phyloP scores from a whole-genome alignment of 257 asterid species.

The Ehretia macrophylla region DNA sequence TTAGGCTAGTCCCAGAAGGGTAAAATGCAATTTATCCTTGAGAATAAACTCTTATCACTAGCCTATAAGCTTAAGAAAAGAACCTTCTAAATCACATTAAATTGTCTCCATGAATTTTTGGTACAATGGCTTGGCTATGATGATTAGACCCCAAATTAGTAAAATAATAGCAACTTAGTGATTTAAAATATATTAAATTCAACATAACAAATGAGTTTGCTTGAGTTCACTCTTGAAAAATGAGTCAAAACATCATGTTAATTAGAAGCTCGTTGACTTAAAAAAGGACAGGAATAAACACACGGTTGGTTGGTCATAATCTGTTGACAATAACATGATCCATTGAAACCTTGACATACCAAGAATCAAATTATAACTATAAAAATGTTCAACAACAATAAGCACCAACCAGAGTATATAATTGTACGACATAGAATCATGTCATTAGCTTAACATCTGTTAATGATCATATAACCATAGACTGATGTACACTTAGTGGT shows the following conservation, averaged over 20 bases:
- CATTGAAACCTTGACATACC: not conserved
- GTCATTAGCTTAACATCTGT: not conserved
- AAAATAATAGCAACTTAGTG: not conserved
- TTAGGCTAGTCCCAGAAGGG: no score
- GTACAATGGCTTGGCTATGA: no score
- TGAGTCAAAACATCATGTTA: slow-evolving; percentile 48
- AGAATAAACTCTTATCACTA: no score
- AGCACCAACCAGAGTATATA: not conserved
- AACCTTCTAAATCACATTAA: no score
- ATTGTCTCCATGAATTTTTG: no score
- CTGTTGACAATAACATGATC: slow-evolving; percentile 44
- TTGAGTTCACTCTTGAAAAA: slow-evolving; percentile 12
- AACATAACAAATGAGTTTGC: slow-evolving; percentile 10
- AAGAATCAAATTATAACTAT: not conserved
- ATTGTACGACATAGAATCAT: not conserved
- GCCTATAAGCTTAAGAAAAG: no score
- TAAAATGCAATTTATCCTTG: no score
- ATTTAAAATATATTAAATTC: not conserved
- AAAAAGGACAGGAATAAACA: slow-evolving; percentile 13
- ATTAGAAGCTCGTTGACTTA: slow-evolving; percentile 35
- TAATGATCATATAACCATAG: not conserved
- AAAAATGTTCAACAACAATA: not conserved
- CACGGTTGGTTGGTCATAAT: slow-evolving; percentile 43
- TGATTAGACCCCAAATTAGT: not conserved
- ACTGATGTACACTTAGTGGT: slow-evolving; percentile 26